Base-by-base conservation (phyloP, 2,329 filamentous ascomycete species). In the Corynespora cassiicola region DNA sequence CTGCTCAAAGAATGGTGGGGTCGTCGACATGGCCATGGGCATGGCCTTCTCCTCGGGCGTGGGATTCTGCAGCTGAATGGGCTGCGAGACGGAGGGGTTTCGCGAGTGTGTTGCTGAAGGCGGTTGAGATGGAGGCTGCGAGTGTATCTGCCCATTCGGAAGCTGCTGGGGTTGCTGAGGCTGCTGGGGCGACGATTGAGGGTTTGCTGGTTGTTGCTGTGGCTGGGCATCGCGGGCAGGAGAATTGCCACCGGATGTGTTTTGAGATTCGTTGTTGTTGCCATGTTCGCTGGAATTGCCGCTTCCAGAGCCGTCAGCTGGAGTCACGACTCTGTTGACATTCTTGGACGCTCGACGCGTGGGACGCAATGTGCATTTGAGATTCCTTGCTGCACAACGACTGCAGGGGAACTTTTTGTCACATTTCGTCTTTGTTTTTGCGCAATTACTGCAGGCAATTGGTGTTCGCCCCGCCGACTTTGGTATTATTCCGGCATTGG, bases 401-500 rank as follows among this genome's bases (percentile, higher is more conserved):
- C 69, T 75, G 62, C 75, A 78, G n/a, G 75, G 75, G 39, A 77
- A 77, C 59, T 77, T 77, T 62, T 77, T 77, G 47, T 78, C 75
- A 46, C 75, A 78, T 46, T 77, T 78, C 9, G 75, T 78, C 65
- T 78, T 78, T 3, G 75, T 77, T 57, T 77, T 77, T 7, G 75
- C 75, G 47, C 75, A 78, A 42, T 77, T 77, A 54, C 70, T 76
- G 62, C 75, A 78, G 17, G 75, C 75, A 44, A 77, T 78, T 8
- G 75, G 75, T 22, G 75, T 78, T 42, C 75, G 65, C 11, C 75
- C 75, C 10, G 75, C 75, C 2, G 75, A 75, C 50, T 76, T 78
- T 12, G 74, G 74, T 33, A 77, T 75, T 61, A 77, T 76, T 19
- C 74, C 74, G 56, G 70, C 70, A 38, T 69, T 71, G 3, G 73